Conservation (phyloP, 2,329 filamentous ascomycete genomes). For the Arthrinium phaeospermum region DNA sequence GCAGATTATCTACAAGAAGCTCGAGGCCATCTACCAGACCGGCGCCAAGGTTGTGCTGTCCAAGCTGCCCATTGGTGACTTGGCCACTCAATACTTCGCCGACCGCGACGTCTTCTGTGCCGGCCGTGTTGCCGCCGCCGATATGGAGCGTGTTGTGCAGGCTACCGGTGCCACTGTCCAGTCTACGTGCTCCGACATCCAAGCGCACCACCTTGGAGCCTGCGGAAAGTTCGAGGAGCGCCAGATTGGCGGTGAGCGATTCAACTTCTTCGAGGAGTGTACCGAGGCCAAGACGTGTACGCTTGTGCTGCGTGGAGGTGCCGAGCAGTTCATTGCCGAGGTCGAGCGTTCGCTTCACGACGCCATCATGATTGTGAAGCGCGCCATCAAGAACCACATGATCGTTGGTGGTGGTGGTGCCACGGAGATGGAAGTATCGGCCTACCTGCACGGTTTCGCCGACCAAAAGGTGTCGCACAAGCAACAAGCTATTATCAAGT, state of each 20-base stretch:
- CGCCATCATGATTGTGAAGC: slow-evolving; percentile 99
- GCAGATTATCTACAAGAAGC: slow-evolving; percentile 99
- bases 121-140: slow-evolving; percentile 86
- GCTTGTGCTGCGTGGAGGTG: slow-evolving; percentile 89
- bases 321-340: slow-evolving; percentile 98
- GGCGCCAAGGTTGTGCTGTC: slow-evolving; percentile 97
- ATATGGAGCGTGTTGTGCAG: slow-evolving; percentile 95
- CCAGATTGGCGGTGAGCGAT: slow-evolving; percentile 95
- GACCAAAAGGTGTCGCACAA: slow-evolving; percentile 93
- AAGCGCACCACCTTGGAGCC: slow-evolving; percentile 84
- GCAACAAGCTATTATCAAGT: slow-evolving; percentile 97
- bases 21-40: slow-evolving; percentile 91
- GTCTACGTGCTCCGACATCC: slow-evolving; percentile 96
- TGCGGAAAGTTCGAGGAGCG: slow-evolving; percentile 93
- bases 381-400: slow-evolving; percentile 90
- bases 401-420: slow-evolving; percentile 97
- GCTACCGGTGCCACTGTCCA: slow-evolving; percentile 91
- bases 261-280: slow-evolving; percentile 98
- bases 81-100: slow-evolving; percentile 97
- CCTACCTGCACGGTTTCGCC: slow-evolving; percentile 89
- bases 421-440: slow-evolving; percentile 94
- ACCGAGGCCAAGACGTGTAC: slow-evolving; percentile 97
- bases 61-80: slow-evolving; percentile 95
- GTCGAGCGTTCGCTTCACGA: slow-evolving; percentile 98
- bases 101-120: slow-evolving; percentile 99